Percentiles rank a stretch among this genome's conserved stretches.
phyloP scores from a whole-genome alignment of 179 eudicot species.

The Heliamphora pulchella region DNA sequence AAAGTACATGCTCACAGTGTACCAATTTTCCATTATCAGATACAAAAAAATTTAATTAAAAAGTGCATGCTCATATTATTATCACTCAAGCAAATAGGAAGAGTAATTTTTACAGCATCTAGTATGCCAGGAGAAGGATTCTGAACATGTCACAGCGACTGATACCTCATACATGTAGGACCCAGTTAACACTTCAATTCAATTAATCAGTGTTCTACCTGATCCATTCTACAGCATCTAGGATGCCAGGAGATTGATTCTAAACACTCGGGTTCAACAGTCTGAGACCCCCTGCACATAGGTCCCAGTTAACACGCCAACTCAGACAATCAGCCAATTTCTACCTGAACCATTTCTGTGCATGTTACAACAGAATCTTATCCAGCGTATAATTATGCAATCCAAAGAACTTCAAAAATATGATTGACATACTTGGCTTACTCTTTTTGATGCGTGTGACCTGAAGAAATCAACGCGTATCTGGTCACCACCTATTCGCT shows the following conservation, averaged over 20 bases:
- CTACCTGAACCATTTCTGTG: not conserved
- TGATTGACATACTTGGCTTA: conserved; percentile 28
- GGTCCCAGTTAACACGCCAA: not conserved
- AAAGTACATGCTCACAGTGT: not conserved
- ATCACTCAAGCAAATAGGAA: not conserved
- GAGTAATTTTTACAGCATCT: not conserved
- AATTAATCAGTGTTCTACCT: not conserved
- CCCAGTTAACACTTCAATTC: conserved; percentile 3
- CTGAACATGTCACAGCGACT: not conserved
- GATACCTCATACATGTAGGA: not conserved
- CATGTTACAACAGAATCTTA: not conserved
- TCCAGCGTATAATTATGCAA: not conserved
- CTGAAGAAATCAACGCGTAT: conserved; percentile 85
- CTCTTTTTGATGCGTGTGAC: conserved; percentile 63
- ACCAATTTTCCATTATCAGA: not conserved
- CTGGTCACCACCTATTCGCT: conserved; percentile 51
- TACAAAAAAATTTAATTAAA: not conserved
- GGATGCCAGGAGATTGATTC: not conserved
- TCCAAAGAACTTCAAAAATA: not conserved
- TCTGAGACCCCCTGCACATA: not conserved
- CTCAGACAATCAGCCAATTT: not conserved
- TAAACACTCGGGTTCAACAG: not conserved
- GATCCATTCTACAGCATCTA: not conserved
- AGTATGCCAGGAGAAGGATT: not conserved
- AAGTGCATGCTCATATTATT: not conserved